These are phyloP conservation scores for Botrytis fabae DNA, from an alignment of 2,329 filamentous ascomycete species.

Conservation along the genomic window DNA sequence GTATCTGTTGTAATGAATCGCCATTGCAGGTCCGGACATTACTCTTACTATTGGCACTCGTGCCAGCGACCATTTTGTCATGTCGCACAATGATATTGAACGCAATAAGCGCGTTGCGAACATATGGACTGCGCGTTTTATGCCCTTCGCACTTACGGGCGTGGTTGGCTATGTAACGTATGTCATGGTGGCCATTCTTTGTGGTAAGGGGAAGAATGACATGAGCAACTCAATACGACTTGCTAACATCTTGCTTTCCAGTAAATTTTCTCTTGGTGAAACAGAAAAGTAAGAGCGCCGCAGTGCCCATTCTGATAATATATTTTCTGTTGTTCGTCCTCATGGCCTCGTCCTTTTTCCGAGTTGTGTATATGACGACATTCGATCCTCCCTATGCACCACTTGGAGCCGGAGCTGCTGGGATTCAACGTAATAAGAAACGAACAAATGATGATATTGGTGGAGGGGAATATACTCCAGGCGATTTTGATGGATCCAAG, in stretches of 20 bases:
- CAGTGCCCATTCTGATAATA: slow-evolving; percentile 68
- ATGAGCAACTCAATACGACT: slow-evolving; percentile 9
- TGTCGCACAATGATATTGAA: slow-evolving; percentile 20
- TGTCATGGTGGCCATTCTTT: slow-evolving; percentile 65
- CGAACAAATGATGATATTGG: slow-evolving; percentile 35
- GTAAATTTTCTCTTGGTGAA: slow-evolving; percentile 70
- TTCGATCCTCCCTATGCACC: slow-evolving; percentile 73
- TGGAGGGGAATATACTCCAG: slow-evolving; percentile 31
- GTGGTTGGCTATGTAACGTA: slow-evolving; percentile 70
- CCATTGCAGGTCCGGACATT: slow-evolving; percentile 2
- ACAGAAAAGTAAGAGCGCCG: slow-evolving; percentile 51
- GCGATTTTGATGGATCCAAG: slow-evolving; percentile 26
- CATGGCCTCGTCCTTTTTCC: slow-evolving; percentile 66
- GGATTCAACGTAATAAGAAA: slow-evolving; percentile 30
- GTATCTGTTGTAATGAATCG: slow-evolving; percentile 21
- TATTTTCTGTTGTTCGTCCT: slow-evolving; percentile 72
- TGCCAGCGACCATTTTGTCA: slow-evolving; percentile 5
- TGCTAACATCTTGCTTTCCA: slow-evolving; percentile 41
- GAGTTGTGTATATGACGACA: slow-evolving; percentile 67
- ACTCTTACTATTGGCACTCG: slow-evolving; percentile 8
- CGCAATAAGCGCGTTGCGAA: slow-evolving; percentile 29
- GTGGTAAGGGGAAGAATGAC: slow-evolving; percentile 53
- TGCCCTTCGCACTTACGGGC: slow-evolving; percentile 68
- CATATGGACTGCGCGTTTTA: slow-evolving; percentile 46
- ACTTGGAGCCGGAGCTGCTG: slow-evolving; percentile 49